Evolutionary conservation across 495 filamentous ascomycete species (phyloP).

Genomic region (Filosporella fistucella): DNA sequence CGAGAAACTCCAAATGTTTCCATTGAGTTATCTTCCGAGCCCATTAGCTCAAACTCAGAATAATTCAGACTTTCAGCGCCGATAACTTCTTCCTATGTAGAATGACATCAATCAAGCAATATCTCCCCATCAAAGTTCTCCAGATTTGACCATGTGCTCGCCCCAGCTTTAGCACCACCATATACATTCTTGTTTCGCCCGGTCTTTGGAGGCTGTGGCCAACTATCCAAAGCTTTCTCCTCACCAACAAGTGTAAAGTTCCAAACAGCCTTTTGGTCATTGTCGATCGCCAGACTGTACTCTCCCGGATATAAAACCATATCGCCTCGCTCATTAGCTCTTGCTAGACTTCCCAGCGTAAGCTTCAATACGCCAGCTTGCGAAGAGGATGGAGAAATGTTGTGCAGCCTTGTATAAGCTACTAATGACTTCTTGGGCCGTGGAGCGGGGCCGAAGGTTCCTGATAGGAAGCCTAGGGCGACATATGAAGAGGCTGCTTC

Average conservation of each 20-base stretch:
- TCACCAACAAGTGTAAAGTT: conserved; percentile 42
- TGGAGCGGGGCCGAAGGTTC: conserved; percentile 52
- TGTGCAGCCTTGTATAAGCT: conserved; percentile 49
- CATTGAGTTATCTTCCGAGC: too few species aligned
- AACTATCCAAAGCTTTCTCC: conserved; percentile 36
- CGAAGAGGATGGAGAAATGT: conserved; percentile 34
- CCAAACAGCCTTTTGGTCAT: conserved; percentile 28
- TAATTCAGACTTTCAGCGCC: too few species aligned
- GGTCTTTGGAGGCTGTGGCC: conserved; percentile 32
- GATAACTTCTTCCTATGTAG: too few species aligned
- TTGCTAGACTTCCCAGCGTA: conserved; percentile 52
- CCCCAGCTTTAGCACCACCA: too few species aligned
- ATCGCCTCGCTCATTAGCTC: conserved; percentile 54
- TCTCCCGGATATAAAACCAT: conserved; percentile 60
- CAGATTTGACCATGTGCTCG: too few species aligned
- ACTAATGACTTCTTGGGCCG: conserved; percentile 61
- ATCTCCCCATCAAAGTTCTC: too few species aligned
- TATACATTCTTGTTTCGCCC: too few species aligned
- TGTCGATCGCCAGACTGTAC: conserved; percentile 57
- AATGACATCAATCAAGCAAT: too few species aligned
- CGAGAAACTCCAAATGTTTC: too few species aligned
- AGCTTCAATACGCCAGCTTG: conserved; percentile 39
- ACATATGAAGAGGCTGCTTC: conserved; percentile 52
- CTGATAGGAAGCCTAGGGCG: conserved; percentile 50
- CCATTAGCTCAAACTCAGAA: too few species aligned